These are phyloP conservation scores for Pseudogymnoascus sp. DNA, from an alignment of 2,329 filamentous ascomycete species.

Conservation along the genomic window DNA sequence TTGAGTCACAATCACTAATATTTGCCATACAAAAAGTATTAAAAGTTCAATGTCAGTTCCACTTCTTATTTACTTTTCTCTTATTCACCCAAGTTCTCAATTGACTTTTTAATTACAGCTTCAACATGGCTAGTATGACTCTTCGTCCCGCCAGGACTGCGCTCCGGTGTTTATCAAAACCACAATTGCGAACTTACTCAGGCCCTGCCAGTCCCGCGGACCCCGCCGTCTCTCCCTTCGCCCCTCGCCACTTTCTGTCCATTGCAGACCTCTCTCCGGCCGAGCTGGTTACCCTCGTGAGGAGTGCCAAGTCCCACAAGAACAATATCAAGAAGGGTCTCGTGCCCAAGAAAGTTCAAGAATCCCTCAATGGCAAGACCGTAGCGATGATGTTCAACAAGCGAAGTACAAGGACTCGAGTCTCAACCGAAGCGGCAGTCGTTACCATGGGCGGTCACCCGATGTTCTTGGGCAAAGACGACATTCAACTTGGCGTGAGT, in stretches of 20 bases:
- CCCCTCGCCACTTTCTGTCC: constrained; percentile 80
- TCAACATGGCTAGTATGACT: constrained; percentile 18
- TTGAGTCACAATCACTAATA: constrained; percentile 6
- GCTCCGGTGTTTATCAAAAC: constrained; percentile 19
- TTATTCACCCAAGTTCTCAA: neutral
- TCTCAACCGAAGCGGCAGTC: constrained; percentile 87
- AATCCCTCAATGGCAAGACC: constrained; percentile 63
- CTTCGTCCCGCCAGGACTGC: constrained; percentile 22
- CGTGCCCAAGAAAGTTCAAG: constrained; percentile 49
- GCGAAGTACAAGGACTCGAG: constrained; percentile 82
- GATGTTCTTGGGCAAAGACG: constrained; percentile 93
- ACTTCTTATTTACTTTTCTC: neutral
- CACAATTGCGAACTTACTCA: constrained; percentile 21
- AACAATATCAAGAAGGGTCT: constrained; percentile 62
- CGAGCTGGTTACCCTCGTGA: constrained; percentile 74
- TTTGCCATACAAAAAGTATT: neutral
- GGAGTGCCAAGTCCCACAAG: constrained; percentile 74
- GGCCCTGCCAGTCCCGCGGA: constrained; percentile 15
- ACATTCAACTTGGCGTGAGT: constrained; percentile 85
- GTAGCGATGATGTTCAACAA: constrained; percentile 97
- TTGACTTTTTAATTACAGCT: constrained; percentile 15
- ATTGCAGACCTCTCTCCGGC: constrained; percentile 74
- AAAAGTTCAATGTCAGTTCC: neutral
- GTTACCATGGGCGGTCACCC: constrained; percentile 82
- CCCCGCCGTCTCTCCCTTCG: constrained; percentile 37